Percentiles rank a stretch among this genome's conserved stretches.
Conservation (phyloP, 2,329 filamentous ascomycete genomes). For the Parastagonospora nodorum region DNA sequence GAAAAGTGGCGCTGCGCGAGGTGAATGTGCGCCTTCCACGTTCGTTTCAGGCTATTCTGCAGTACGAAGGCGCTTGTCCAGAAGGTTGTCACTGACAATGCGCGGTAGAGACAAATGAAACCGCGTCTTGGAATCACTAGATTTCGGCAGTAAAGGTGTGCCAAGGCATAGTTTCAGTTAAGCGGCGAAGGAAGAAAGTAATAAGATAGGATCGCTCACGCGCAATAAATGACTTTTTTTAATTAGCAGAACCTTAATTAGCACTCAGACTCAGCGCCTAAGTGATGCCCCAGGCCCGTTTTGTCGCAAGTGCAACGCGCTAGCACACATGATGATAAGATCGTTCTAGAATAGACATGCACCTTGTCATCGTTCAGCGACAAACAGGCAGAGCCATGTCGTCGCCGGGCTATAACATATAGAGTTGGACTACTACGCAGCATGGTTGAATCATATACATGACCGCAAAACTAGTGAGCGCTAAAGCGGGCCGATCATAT, state of each 20-base stretch:
- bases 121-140: no score
- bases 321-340: slow-evolving; percentile 11
- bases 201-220: slow-evolving; percentile 4
- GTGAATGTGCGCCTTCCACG: not conserved
- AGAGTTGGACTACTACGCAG: not conserved
- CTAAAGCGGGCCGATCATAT: no score
- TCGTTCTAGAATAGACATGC: slow-evolving; percentile 2
- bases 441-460: not conserved
- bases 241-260: slow-evolving; percentile 37
- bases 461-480: not conserved
- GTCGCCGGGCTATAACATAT: not conserved
- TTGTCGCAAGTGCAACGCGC: slow-evolving; percentile 22
- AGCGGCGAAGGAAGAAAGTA: slow-evolving; percentile 18
- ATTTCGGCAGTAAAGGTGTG: not conserved
- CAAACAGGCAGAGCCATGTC: not conserved
- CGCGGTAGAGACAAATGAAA: no score
- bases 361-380: not conserved
- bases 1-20: not conserved
- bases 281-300: slow-evolving; percentile 30
- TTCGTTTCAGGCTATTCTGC: not conserved
- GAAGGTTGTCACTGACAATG: no score
- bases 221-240: slow-evolving; percentile 1
- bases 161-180: slow-evolving; percentile 5
- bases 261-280: slow-evolving; percentile 27
- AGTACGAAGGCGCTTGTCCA: no score